Evolutionary conservation across 2,329 filamentous ascomycete species (phyloP), one percentile per base, ranked within the genome.

Genomic region (Amphichorda felina): DNA sequence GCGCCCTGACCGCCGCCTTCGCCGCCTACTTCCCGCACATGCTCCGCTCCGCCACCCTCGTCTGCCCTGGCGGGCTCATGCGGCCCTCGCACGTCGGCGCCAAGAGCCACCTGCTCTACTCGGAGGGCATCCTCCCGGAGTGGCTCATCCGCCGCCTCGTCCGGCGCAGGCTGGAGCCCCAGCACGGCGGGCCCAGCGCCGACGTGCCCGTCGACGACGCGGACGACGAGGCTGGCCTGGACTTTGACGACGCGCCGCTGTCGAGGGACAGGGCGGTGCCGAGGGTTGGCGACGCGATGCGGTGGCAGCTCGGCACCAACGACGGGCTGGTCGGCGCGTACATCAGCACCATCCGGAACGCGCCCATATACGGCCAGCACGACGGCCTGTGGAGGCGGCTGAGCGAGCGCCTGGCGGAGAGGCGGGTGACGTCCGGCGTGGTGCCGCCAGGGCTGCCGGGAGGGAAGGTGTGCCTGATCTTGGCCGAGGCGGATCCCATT

Each of bases 1-100:
- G 85, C 25, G 82, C 79, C 11, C 70, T 93, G 28, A 69, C 72
- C 1, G 76, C 75, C 8, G 67, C 75, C 15, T 89, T 91, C 50
- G 71, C 82, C 2, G 68, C 71, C 1, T 75, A 75, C 49, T 83
- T 85, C 48, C 74, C 82, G 0, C 56, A 72, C 26, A 60, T 82
- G 28, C 59, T 89, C 10, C 65, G 67, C 6, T 75, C 70, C 4
- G 59, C 87, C 13, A 64, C 77, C 4, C 66, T 88, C 14, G 56
- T 89, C 27, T 79, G 80, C 1, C 76, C 80, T 0, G 65, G 73
- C 3, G 84, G 84, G 1, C 60, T 89, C 10, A 65, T 89, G 33
- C 69, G 81, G n/a, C 56, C 61, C 4, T 59, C 61, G 11, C 75
- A 81, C 47, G 67, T 85, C 38, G 68, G 70, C 39, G 69, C 70